Conservation (phyloP, 768 basidiomycete species). For the Nidularia pulvinata region DNA sequence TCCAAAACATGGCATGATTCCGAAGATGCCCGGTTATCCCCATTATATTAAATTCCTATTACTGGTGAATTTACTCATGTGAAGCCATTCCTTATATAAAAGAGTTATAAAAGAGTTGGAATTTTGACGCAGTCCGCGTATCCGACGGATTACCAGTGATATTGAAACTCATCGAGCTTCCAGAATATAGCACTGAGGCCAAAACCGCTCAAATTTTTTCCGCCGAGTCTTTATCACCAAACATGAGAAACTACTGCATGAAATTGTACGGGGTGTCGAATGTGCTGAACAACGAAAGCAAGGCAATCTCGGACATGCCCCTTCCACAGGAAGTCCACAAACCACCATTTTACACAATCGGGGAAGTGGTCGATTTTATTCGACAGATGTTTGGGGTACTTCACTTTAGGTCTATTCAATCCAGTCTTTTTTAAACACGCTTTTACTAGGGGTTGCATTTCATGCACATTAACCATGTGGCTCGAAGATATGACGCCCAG, state of each 20-base stretch:
- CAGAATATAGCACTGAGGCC: constrained; percentile 17
- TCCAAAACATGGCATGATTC: neutral
- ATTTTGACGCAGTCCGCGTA: constrained; percentile 23
- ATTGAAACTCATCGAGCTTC: constrained; percentile 18
- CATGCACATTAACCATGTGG: constrained; percentile 26
- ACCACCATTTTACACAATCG: constrained; percentile 23
- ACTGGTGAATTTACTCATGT: neutral
- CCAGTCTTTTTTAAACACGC: neutral
- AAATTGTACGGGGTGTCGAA: constrained; percentile 17
- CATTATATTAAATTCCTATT: neutral
- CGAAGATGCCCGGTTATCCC: neutral
- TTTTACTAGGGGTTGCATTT: constrained; percentile 24
- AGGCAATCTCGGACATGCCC: constrained; percentile 16
- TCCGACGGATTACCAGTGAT: constrained; percentile 19
- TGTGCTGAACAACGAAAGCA: constrained; percentile 11
- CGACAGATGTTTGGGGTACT: constrained; percentile 27
- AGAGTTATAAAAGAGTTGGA: neutral
- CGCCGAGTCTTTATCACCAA: constrained; percentile 1
- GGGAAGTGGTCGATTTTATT: constrained; percentile 28
- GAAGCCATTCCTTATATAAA: neutral
- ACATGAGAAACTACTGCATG: constrained; percentile 23
- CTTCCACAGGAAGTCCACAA: constrained; percentile 6
- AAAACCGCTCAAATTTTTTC: constrained; percentile 21
- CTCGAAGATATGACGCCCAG: constrained; percentile 23
- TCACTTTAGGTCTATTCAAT: constrained; percentile 12